A percentile compares a stretch with the other conserved stretches of the same genome.
phyloP scores from a whole-genome alignment of 441 rosid genomes.

The Gossypium lobatum region DNA sequence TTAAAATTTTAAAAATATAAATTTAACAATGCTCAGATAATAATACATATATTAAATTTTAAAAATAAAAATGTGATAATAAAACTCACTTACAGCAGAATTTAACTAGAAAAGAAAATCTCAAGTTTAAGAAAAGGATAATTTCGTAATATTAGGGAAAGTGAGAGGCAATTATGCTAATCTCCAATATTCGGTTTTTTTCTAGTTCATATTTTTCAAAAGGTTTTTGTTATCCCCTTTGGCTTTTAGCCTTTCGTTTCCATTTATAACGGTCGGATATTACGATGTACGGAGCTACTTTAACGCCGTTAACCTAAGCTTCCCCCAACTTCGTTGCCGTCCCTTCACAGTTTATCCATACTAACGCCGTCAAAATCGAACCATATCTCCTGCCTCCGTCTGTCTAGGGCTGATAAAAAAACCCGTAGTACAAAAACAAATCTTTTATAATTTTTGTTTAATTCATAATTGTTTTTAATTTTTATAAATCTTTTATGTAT shows the following conservation, averaged over 20 bases:
- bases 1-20: no score
- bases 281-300: conserved; percentile 7
- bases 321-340: not conserved
- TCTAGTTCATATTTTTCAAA: not conserved
- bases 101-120: not conserved
- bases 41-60: no score
- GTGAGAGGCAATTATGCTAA: not conserved
- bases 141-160: not conserved
- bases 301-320: conserved; percentile 18
- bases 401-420: no score
- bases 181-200: not conserved
- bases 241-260: conserved; percentile 14
- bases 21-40: no score
- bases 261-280: conserved; percentile 27
- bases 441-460: no score
- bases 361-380: conserved; percentile 8
- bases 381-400: not conserved
- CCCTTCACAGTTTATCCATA: not conserved
- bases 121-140: not conserved
- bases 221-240: not conserved
- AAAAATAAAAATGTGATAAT: no score
- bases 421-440: no score
- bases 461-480: no score
- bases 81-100: no score
- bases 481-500: no score